Evolutionary conservation across 163 green algal species (phyloP).

Genomic region (Smithsoniella earleae): DNA sequence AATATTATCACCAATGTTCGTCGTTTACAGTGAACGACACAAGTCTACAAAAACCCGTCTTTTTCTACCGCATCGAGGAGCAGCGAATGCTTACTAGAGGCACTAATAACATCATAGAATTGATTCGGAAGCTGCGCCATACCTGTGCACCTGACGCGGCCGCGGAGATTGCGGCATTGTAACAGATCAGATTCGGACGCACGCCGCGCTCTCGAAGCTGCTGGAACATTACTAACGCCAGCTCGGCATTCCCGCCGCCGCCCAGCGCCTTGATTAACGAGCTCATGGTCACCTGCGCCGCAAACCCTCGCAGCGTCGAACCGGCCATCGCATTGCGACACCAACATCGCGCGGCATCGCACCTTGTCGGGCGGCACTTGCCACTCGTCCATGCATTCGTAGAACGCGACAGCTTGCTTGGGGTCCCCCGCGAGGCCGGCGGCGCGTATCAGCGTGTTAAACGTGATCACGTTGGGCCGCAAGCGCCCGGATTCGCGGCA

Average conservation of each 20-base stretch:
- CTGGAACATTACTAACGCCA: background rate
- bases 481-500: background rate
- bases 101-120: no score
- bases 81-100: no score
- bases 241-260: background rate
- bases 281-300: conserved; percentile 31
- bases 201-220: background rate
- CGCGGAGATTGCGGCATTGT: conserved; percentile 13
- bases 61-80: no score
- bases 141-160: conserved; percentile 6
- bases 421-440: background rate
- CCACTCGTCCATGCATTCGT: conserved; percentile 16
- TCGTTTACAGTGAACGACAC: no score
- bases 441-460: conserved; percentile 26
- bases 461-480: conserved; percentile 27
- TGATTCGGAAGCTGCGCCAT: background rate
- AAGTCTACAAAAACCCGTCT: no score
- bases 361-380: conserved; percentile 10
- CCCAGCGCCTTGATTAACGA: conserved; percentile 17
- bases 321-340: background rate
- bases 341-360: no score
- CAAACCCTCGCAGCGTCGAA: no score
- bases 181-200: conserved; percentile 10
- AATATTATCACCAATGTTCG: no score
- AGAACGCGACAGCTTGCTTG: background rate